Conservation (phyloP, 345 rosid species). For the Citrus australasica region DNA sequence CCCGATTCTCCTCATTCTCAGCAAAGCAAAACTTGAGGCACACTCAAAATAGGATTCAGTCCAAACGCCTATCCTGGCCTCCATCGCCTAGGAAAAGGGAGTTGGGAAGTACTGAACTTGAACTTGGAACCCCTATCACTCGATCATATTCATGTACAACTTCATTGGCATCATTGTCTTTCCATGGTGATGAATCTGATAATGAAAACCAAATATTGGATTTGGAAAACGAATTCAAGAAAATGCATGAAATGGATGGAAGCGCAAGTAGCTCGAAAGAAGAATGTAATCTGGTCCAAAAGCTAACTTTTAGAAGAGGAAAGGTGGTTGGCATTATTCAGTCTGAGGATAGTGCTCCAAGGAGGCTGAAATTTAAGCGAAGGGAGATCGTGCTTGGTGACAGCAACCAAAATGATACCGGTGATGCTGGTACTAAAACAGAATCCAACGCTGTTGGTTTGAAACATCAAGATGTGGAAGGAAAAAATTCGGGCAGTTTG, state of each 20-base stretch:
- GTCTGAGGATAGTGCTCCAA: conserved; percentile 36
- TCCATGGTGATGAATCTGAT: neutral
- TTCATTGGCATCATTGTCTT: neutral
- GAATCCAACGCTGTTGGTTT: conserved; percentile 37
- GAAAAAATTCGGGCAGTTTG: conserved; percentile 43
- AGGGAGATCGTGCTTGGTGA: conserved; percentile 27
- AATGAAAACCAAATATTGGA: neutral
- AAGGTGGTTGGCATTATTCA: conserved; percentile 42
- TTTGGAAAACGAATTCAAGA: conserved; percentile 5
- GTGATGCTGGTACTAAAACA: conserved; percentile 20
- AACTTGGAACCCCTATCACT: neutral
- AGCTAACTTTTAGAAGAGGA: conserved; percentile 49
- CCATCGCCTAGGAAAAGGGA: neutral
- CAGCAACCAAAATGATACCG: conserved; percentile 16
- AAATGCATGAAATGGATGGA: conserved; percentile 23
- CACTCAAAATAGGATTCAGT: neutral
- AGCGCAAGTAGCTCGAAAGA: conserved; percentile 16
- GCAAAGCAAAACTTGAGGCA: neutral
- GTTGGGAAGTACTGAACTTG: neutral
- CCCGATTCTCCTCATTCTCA: neutral
- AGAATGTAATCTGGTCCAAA: conserved; percentile 15
- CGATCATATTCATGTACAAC: neutral
- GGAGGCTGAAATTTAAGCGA: conserved; percentile 52
- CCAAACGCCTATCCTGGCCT: conserved; percentile 2
- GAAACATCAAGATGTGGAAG: conserved; percentile 47